Conservation (phyloP, 2,329 filamentous ascomycete genomes). For the Thelonectria olida region DNA sequence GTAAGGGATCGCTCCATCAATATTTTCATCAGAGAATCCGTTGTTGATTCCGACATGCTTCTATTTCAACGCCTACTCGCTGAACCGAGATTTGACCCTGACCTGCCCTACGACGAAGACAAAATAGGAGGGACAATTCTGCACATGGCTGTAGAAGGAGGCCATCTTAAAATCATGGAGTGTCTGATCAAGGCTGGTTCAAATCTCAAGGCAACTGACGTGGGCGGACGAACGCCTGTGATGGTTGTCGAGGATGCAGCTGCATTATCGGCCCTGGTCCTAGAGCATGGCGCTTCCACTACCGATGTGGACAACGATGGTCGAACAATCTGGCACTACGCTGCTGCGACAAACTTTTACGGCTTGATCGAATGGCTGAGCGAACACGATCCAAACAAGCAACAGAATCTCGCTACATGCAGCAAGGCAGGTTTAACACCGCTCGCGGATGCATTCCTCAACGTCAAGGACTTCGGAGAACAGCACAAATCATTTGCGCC, state of each 20-base stretch:
- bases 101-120: constrained; percentile 28
- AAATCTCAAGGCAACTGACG: constrained; percentile 41
- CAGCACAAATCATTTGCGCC: neutral
- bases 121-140: constrained; percentile 39
- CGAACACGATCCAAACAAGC: constrained; percentile 40
- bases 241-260: constrained; percentile 43
- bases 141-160: constrained; percentile 43
- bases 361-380: constrained; percentile 43
- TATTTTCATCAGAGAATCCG: constrained; percentile 32
- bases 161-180: constrained; percentile 38
- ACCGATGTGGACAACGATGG: constrained; percentile 42
- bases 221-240: constrained; percentile 46
- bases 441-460: constrained; percentile 42
- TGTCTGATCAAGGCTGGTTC: constrained; percentile 40
- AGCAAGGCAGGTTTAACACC: constrained; percentile 41
- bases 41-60: constrained; percentile 38
- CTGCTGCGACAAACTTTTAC: constrained; percentile 45
- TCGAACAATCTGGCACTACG: constrained; percentile 51
- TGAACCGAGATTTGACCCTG: constrained; percentile 45
- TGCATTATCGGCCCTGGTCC: constrained; percentile 40
- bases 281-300: constrained; percentile 38
- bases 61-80: constrained; percentile 39
- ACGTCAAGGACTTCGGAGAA: constrained; percentile 8
- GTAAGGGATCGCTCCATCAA: constrained; percentile 33
- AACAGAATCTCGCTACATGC: constrained; percentile 37